Conservation (phyloP, 768 basidiomycete species). For the Collybia mongolica region DNA sequence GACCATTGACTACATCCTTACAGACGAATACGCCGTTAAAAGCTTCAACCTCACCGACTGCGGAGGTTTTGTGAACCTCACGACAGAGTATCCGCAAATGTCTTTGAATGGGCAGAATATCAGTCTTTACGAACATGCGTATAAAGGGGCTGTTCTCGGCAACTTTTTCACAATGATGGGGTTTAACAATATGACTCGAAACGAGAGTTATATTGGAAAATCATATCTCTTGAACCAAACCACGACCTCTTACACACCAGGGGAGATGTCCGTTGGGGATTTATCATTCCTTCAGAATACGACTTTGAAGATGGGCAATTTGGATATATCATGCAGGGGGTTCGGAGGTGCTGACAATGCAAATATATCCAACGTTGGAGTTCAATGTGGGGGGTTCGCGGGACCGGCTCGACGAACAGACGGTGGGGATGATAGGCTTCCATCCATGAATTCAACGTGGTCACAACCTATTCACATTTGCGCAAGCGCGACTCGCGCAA, state of each 20-base stretch:
- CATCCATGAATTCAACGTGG: constrained; percentile 18
- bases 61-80: constrained; percentile 7
- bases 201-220: constrained; percentile 11
- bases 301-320: not conserved
- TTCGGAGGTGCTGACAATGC: constrained; percentile 16
- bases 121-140: constrained; percentile 16
- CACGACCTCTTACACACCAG: constrained; percentile 1
- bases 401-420: constrained; percentile 18
- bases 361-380: constrained; percentile 19
- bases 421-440: constrained; percentile 13
- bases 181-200: constrained; percentile 14
- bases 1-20: constrained; percentile 16
- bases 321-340: constrained; percentile 10
- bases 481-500: constrained; percentile 15
- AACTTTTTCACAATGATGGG: constrained; percentile 12
- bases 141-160: constrained; percentile 19
- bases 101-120: constrained; percentile 18
- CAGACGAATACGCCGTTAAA: not conserved
- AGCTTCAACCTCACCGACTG: too few species aligned
- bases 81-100: constrained; percentile 8
- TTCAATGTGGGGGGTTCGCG: constrained; percentile 16
- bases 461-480: constrained; percentile 15
- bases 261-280: constrained; percentile 1
- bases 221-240: constrained; percentile 7
- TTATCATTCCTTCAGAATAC: constrained; percentile 3